Evolutionary conservation across 202 grass and related monocot genomes (phyloP).

Genomic region (Digitaria exilis): DNA sequence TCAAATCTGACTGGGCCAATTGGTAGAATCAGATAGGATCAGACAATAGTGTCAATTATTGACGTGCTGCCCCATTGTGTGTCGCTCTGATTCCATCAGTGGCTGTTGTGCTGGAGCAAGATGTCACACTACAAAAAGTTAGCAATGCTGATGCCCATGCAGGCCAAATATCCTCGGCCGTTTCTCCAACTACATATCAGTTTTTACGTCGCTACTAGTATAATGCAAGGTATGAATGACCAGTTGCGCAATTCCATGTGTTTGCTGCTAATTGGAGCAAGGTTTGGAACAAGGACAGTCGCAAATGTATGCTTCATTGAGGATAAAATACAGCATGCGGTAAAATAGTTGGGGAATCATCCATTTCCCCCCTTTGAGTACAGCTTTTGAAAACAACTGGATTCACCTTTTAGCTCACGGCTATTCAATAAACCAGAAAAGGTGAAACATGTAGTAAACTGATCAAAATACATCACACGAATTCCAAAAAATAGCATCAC

Average conservation of each 20-base stretch:
- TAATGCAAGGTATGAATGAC: background rate
- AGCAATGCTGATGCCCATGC: background rate
- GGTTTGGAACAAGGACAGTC: background rate
- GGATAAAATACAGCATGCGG: background rate
- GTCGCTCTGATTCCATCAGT: slow-evolving; percentile 15
- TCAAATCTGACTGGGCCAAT: background rate
- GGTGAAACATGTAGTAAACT: background rate
- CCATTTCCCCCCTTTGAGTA: background rate
- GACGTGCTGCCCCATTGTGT: background rate
- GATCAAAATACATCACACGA: background rate
- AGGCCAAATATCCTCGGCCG: background rate
- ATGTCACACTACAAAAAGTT: background rate
- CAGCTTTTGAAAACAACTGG: background rate
- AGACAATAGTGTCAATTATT: background rate
- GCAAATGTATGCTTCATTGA: background rate
- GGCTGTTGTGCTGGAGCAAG: background rate
- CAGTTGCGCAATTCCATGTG: background rate
- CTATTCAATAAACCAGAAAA: background rate
- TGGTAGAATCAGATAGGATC: background rate
- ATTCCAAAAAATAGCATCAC: background rate
- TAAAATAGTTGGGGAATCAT: background rate
- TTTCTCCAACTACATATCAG: background rate
- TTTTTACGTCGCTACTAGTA: background rate
- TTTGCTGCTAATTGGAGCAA: background rate
- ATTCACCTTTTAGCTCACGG: background rate